phyloP scores from a whole-genome alignment of 805 yeast genomes.

The Sugiyamaella boreocaroliniensis region DNA sequence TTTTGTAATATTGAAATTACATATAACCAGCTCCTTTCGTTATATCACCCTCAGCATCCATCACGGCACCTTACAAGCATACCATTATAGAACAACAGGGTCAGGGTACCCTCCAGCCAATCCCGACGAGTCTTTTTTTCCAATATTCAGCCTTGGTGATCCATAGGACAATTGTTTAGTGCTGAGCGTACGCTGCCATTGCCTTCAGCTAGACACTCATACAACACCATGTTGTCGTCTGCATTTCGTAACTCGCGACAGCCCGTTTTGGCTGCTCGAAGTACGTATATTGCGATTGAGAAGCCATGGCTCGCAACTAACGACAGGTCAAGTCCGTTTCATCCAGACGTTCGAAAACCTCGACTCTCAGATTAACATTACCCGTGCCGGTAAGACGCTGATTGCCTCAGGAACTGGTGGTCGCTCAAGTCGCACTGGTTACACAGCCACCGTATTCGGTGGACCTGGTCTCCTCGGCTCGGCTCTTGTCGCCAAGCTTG shows the following conservation, averaged over 20 bases:
- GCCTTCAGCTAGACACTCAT: background rate
- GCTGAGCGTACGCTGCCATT: background rate
- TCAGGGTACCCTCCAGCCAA: background rate
- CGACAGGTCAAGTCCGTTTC: conserved; percentile 2
- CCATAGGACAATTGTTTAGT: background rate
- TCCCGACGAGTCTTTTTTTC: background rate
- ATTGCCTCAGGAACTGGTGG: conserved; percentile 73
- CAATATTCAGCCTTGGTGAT: background rate
- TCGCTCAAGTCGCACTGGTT: conserved; percentile 74
- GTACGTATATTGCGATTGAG: background rate
- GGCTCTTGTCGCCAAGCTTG: conserved; percentile 61
- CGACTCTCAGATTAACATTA: conserved; percentile 53
- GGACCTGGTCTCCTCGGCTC: conserved; percentile 75
- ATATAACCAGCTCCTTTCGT: too few species aligned
- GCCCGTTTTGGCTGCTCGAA: background rate
- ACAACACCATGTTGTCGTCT: background rate
- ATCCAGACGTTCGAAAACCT: conserved; percentile 34
- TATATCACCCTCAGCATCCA: too few species aligned
- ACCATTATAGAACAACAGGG: background rate
- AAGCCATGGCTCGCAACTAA: background rate
- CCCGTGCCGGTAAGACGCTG: conserved; percentile 68
- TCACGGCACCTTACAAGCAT: too few species aligned
- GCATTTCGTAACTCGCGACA: background rate
- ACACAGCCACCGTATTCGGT: conserved; percentile 84
- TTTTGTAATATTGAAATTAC: too few species aligned